Evolutionary conservation across 2,329 filamentous ascomycete genomes (phyloP).

Genomic region (Fusarium phyllophilum): DNA sequence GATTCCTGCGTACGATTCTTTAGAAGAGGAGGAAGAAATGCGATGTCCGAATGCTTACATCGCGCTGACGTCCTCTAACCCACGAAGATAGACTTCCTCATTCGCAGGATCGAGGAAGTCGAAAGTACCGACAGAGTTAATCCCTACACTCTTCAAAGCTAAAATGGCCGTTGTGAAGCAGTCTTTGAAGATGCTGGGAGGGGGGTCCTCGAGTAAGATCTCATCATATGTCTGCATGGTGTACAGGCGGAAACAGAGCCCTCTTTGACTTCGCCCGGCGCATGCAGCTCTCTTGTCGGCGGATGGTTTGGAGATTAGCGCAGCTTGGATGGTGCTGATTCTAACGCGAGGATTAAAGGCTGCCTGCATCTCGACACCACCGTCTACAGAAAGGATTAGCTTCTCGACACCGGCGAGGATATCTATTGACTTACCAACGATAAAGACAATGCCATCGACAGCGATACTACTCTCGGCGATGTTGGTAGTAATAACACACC

Average conservation of each 20-base stretch:
- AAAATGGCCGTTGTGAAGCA: neutral
- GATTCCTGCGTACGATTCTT: neutral
- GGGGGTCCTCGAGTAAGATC: rapidly evolving
- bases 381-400: neutral
- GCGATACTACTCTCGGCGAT: neutral
- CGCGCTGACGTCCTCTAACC: neutral
- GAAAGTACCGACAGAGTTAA: neutral
- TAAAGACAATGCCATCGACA: neutral
- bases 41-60: neutral
- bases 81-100: neutral
- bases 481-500: neutral
- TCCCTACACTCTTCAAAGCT: neutral
- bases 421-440: neutral
- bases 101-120: neutral
- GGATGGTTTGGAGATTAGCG: neutral
- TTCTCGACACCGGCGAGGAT: neutral
- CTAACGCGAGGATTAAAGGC: neutral
- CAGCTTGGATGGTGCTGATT: neutral
- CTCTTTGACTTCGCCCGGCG: neutral
- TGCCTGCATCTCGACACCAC: neutral
- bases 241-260: neutral
- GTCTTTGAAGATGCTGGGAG: neutral
- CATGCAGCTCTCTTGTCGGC: neutral
- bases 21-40: neutral
- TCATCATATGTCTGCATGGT: neutral